Evolutionary conservation across 371 early-diverging fungal species (phyloP), one percentile per base, ranked within the genome.

Genomic region (Mucor plumbeus): DNA sequence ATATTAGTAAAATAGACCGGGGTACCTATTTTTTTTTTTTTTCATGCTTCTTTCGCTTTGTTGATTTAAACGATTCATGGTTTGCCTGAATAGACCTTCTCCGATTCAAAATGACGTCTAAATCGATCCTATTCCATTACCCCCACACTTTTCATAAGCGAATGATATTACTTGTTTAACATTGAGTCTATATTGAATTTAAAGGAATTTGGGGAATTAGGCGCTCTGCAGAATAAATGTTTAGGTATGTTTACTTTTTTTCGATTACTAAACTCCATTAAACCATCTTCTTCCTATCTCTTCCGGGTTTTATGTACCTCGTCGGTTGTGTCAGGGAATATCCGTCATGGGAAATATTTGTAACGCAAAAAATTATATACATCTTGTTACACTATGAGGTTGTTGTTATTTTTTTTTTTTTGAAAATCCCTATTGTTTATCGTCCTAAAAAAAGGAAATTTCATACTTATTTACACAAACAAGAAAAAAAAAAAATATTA

Each of bases 1-100:
- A n/a, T 40, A 33, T 17, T 43, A 34, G 50, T 40, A 36, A 54
- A 54, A 56, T 40, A 56, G 64, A 64, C 64, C 64, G 57, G 64
- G 64, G 64, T 64, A 17, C 38, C 54, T 10, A 8, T 21, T 54
- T 53, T 39, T 47, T 26, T 21, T 21, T 54, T 53, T 39, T 47
- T 26, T 35, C 56, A 56, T 56, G 56, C 56, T 56, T 56, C 56
- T 53, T 36, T 7, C 56, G 56, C 35, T 34, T 36, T 56, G 54
- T 26, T 54, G 54, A 31, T 54, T 33, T 33, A 19, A 54, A 54
- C 54, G 47, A 47, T 47, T 47, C 47, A 47, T 47, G 47, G 47
- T 19, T 47, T 47, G 38, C 38, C 38, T 38, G 4, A 53, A 53
- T n/a, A 31, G 36, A 34, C 10, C 57, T 56, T 56, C 56, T 56